Evolutionary conservation across 352 stramenopile species (phyloP).

Genomic region (Aphanomyces invadans): DNA sequence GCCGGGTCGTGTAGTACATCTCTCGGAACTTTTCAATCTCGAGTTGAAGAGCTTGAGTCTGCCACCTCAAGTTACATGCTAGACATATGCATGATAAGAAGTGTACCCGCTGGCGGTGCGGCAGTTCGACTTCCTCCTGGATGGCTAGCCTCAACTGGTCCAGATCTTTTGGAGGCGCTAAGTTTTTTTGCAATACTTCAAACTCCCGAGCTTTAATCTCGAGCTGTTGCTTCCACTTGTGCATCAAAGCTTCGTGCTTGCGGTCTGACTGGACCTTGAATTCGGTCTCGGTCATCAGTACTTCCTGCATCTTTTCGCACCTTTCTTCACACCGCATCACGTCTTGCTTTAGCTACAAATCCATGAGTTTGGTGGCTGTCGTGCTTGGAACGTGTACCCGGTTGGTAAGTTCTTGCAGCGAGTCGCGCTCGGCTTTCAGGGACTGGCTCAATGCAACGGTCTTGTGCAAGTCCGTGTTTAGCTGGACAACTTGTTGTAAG

Average conservation of each 20-base stretch:
- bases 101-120: conserved; percentile 49
- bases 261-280: conserved; percentile 75
- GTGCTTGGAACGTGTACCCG: conserved; percentile 17
- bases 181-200: conserved; percentile 73
- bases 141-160: conserved; percentile 77
- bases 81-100: background rate
- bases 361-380: background rate
- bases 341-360: conserved; percentile 49
- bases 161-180: conserved; percentile 68
- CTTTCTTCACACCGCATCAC: conserved; percentile 56
- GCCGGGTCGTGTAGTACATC: conserved; percentile 50
- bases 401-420: conserved; percentile 55
- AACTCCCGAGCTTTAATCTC: conserved; percentile 75
- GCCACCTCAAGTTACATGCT: too few relatives aligned
- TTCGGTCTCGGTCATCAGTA: conserved; percentile 75
- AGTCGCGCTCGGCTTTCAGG: conserved; percentile 68
- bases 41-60: conserved; percentile 44
- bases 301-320: conserved; percentile 71
- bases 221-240: conserved; percentile 78
- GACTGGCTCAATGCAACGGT: conserved; percentile 70
- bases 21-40: conserved; percentile 70
- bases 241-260: conserved; percentile 73
- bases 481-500: conserved; percentile 74
- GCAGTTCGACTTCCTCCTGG: conserved; percentile 71
- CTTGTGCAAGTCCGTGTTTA: conserved; percentile 79